Evolutionary conservation across 257 asterid genomes (phyloP).

Genomic region (Plantago ovata): DNA sequence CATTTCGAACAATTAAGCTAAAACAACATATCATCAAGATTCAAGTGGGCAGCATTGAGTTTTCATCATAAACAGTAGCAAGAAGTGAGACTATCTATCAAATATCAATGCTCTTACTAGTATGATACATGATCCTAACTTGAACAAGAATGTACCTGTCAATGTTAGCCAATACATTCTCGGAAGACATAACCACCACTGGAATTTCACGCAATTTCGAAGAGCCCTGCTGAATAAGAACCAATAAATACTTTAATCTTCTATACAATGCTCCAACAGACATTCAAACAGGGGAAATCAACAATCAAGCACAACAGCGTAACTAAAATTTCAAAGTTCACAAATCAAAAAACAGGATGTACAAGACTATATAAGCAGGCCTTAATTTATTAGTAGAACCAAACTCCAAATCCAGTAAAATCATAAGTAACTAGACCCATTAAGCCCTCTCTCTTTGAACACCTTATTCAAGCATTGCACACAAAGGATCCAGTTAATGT

Average conservation of each 20-base stretch:
- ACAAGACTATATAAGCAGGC: not conserved
- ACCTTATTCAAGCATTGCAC: too few species aligned
- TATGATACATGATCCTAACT: not conserved
- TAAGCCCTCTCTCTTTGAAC: not conserved
- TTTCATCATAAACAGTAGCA: not conserved
- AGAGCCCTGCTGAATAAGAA: conserved; percentile 49
- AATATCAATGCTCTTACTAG: too few species aligned
- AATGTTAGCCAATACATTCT: conserved; percentile 62
- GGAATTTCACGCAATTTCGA: conserved; percentile 65
- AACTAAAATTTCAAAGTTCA: not conserved
- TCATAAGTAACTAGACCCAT: not conserved
- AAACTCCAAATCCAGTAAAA: too few species aligned
- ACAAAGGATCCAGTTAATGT: too few species aligned
- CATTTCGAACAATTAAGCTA: too few species aligned
- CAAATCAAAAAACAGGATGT: not conserved
- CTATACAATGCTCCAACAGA: not conserved
- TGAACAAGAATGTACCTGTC: conserved; percentile 47
- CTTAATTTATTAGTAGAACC: not conserved
- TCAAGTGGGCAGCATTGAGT: too few species aligned
- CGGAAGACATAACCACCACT: conserved; percentile 89
- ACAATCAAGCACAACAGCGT: not conserved
- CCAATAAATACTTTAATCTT: not conserved
- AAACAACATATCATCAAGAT: too few species aligned
- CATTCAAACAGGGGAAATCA: not conserved
- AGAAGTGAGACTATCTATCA: not conserved